Percentiles rank a stretch among this genome's conserved stretches.
phyloP scores from a whole-genome alignment of 352 stramenopile species.

The Hyaloperonospora brassicae region DNA sequence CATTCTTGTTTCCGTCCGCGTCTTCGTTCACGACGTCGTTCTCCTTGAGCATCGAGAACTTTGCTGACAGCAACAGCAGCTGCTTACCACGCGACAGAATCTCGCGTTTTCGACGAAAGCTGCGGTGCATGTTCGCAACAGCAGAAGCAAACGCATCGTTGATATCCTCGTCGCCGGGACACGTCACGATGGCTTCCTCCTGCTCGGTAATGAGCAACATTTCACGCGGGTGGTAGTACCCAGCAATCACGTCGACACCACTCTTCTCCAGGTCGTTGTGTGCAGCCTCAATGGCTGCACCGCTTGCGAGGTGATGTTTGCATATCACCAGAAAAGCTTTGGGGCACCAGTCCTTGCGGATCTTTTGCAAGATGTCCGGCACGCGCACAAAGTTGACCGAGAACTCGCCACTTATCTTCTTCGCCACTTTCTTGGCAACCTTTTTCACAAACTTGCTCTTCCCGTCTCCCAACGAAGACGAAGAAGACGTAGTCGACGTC shows the following conservation, averaged over 20 bases:
- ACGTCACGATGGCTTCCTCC: conserved; percentile 73
- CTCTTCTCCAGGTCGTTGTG: conserved; percentile 72
- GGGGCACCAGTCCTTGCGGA: conserved; percentile 73
- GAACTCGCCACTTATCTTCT: conserved; percentile 50
- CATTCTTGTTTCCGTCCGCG: conserved; percentile 80
- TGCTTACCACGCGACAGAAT: conserved; percentile 76
- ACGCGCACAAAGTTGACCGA: conserved; percentile 76
- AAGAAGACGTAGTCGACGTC: conserved; percentile 8
- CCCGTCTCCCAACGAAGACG: conserved; percentile 22
- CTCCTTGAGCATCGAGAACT: conserved; percentile 85
- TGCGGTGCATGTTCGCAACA: conserved; percentile 65
- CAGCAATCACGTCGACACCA: conserved; percentile 72
- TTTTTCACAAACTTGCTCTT: conserved; percentile 29
- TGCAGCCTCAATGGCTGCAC: conserved; percentile 57
- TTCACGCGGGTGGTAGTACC: conserved; percentile 52
- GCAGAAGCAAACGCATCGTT: conserved; percentile 72
- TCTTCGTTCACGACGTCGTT: conserved; percentile 82
- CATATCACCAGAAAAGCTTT: conserved; percentile 74
- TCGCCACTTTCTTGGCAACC: conserved; percentile 24
- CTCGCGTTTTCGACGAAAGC: conserved; percentile 61
- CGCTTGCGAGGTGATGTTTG: conserved; percentile 66
- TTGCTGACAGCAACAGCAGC: conserved; percentile 70
- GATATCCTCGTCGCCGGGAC: conserved; percentile 65
- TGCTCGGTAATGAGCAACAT: conserved; percentile 77
- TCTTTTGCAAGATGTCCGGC: conserved; percentile 73